Base-by-base conservation (phyloP, 441 rosid species). In the Hura crepitans region DNA sequence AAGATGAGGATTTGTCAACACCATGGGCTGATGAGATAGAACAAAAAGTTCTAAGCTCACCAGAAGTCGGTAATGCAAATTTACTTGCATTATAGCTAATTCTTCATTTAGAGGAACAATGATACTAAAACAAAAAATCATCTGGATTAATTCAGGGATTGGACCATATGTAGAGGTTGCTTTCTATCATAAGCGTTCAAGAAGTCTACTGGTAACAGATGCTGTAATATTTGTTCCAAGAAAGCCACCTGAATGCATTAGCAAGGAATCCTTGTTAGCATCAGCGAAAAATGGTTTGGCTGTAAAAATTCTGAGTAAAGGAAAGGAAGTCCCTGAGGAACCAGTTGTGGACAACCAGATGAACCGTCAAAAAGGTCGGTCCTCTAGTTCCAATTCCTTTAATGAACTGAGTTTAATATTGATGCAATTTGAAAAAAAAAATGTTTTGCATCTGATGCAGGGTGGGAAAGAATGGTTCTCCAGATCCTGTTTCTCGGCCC, bases 391-490 rank as follows among this genome's bases (percentile, higher is more conserved):
- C 66, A 45, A 47, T 8, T 54, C 28, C 37, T 2, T n/a, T 2
- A 22, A 0, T 7, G 58, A 22, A 54, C 39, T 15, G 30, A 72
- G 42, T 12, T 46, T 50, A 25, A 37, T 18, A 28, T 37, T 60
- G 60, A 18, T 77, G 71, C 65, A 53, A 35, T 66, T 56, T 46
- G 4, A 73, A 74, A 72, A 67, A 23, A 6, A 61, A n/a, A n/a
- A n/a, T n/a, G 22, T 37, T 0, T 20, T 54, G 6, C 65, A 55
- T 56, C 63, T 70, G 59, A 31, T 82, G 82, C 85, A 94, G 97
- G 97, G 8, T 94, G 97, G 99, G 99, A 94, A 79, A 89, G 99
- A 84, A 92, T 92, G 97, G 99, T 94, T 68, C 86, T 94, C 28
- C 97, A 94, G 73, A 94, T 94, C 58, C 74, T 91, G 76, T 94